Evolutionary conservation across 2,329 filamentous ascomycete genomes (phyloP).

Genomic region (Thermomyces lanuginosus): DNA sequence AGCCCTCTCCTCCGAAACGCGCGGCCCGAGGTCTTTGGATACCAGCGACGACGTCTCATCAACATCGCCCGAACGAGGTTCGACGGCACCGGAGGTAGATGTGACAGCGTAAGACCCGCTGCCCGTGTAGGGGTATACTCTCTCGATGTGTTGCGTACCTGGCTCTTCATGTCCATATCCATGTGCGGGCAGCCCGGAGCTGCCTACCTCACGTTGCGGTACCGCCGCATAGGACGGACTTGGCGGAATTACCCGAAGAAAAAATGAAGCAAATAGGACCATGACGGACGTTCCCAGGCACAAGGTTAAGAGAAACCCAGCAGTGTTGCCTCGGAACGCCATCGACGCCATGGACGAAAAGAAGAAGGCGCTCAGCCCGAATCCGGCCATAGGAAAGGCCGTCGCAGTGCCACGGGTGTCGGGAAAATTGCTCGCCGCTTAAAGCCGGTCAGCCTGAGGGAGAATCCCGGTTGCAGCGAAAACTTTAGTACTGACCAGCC

Average conservation of each 20-base stretch:
- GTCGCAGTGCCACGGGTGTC: slow-evolving; percentile 83
- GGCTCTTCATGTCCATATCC: no score
- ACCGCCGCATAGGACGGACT: slow-evolving; percentile 30
- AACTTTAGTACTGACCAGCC: slow-evolving; percentile 30
- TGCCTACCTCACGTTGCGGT: slow-evolving; percentile 19
- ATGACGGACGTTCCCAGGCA: slow-evolving; percentile 63
- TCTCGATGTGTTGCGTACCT: slow-evolving; percentile 10
- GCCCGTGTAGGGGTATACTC: no score
- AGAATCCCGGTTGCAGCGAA: slow-evolving; percentile 1
- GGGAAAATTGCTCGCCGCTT: slow-evolving; percentile 79
- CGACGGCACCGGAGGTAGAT: slow-evolving; percentile 1
- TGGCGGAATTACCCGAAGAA: slow-evolving; percentile 58
- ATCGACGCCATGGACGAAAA: slow-evolving; percentile 68
- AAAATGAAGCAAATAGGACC: slow-evolving; percentile 64
- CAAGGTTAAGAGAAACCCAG: slow-evolving; percentile 63
- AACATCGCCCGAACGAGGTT: slow-evolving; percentile 26
- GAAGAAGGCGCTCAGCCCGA: slow-evolving; percentile 90
- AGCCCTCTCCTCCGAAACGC: no score
- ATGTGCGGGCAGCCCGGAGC: no score
- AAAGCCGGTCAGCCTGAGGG: slow-evolving; percentile 14
- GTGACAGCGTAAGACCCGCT: no score
- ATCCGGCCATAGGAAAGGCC: slow-evolving; percentile 79
- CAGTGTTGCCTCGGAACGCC: slow-evolving; percentile 68
- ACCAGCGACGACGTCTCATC: slow-evolving; percentile 73
- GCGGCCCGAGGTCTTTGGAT: no score